Evolutionary conservation across 805 yeast species (phyloP).

Genomic region (Schwanniomyces polymorphus): DNA sequence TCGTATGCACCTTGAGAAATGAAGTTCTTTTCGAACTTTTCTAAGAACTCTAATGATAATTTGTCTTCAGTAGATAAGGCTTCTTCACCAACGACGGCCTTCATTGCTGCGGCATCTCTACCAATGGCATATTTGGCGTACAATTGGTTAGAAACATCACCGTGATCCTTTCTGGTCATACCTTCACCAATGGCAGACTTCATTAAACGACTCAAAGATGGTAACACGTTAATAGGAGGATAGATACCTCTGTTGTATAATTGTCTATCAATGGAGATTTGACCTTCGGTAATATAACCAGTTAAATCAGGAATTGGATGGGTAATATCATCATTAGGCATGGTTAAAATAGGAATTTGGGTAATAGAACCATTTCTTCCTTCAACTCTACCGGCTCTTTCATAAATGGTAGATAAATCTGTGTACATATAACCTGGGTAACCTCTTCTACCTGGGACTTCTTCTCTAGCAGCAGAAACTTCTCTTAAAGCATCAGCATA

Average conservation of each 20-base stretch:
- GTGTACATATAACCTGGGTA: conserved; percentile 99
- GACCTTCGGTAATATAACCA: conserved; percentile 99
- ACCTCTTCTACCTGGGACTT: conserved; percentile 99
- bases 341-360: conserved; percentile 96
- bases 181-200: conserved; percentile 99
- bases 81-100: conserved; percentile 99
- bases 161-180: conserved; percentile 99
- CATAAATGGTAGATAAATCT: conserved; percentile 97
- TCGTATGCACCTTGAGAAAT: conserved; percentile 97
- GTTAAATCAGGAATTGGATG: conserved; percentile 99
- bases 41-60: conserved; percentile 94
- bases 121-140: conserved; percentile 99
- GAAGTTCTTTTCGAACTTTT: conserved; percentile 95
- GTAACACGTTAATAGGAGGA: conserved; percentile 98
- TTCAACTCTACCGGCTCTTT: conserved; percentile 99
- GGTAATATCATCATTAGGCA: conserved; percentile 99
- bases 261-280: conserved; percentile 96
- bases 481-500: conserved; percentile 99
- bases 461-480: conserved; percentile 99
- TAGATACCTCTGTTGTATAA: conserved; percentile 94
- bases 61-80: conserved; percentile 97
- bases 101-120: conserved; percentile 99
- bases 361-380: conserved; percentile 99
- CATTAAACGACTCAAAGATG: conserved; percentile 97
- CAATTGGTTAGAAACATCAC: conserved; percentile 98